Base-by-base conservation (phyloP, 2,329 filamentous ascomycete genomes). In the Fusarium sp. region DNA sequence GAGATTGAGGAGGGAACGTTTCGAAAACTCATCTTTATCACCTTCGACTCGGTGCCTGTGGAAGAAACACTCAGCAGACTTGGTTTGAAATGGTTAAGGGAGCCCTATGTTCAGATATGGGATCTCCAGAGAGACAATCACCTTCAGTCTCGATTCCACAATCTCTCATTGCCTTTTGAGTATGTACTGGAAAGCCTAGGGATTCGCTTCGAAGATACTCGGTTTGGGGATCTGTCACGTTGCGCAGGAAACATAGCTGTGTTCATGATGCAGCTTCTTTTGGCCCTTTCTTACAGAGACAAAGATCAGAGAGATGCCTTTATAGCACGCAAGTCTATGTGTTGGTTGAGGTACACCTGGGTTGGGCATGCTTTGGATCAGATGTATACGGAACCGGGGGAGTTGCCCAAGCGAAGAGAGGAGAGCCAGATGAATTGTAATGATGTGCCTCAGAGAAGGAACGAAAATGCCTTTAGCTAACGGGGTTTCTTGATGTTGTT, bases 281-380 rank as follows among this genome's bases (percentile, higher is more conserved):
- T 68, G 15, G 64, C 64, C 2, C 39, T 64, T 8, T 68, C 61
- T 19, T 66, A 70, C 53, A 58, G 39, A 45, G 45, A 44, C 23
- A n/a, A 45, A 8, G 28, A 28, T 7, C 61, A 70, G 36, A 48
- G 24, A 4, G 30, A 10, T 24, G 56, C 44, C 10, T 66, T 70
- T 45, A 48, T 43, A 15, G 38, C 28, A 6, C 39, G 49, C 11
- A 17, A 19, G 19, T 30, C 56, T 12, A 42, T 70, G 30, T 21
- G 24, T 12, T 70, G 68, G 68, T 43, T 66, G 24, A 49, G 46
- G 10, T 68, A 55, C 20, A 70, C 67, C 11, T 70, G 68, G 67
- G 68, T 66, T 24, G 67, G 67, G 8, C 42, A 66, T 28, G 42
- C 64, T 10, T 42, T 70, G 26, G 68, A 70, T 46, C 64, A 66